Evolutionary conservation across 2,329 filamentous ascomycete species (phyloP).

Genomic region (Mycocentrospora acerina): DNA sequence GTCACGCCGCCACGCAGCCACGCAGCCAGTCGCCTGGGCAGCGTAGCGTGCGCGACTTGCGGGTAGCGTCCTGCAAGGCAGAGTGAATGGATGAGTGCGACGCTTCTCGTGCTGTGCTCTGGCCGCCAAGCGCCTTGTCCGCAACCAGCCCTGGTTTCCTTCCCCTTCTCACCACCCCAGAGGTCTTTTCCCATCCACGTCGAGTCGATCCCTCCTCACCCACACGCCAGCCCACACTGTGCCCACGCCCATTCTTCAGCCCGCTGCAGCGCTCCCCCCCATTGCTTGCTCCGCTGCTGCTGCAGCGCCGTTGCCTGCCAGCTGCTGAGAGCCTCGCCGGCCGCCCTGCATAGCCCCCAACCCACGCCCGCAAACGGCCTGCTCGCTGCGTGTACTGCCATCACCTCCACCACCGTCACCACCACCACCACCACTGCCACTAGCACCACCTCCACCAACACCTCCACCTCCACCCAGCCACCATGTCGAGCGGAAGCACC

Average conservation of each 20-base stretch:
- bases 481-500: conserved; percentile 84
- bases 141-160: conserved; percentile 13
- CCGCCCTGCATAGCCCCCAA: conserved; percentile 29
- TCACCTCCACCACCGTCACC: conserved; percentile 13
- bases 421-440: conserved; percentile 6
- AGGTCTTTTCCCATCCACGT: conserved; percentile 21
- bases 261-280: conserved; percentile 13
- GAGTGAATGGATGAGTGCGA: no score
- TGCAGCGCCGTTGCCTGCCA: conserved; percentile 20
- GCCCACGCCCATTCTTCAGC: conserved; percentile 23
- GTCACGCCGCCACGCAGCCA: no score
- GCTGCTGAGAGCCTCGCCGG: conserved; percentile 14
- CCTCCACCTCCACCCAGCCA: conserved; percentile 13
- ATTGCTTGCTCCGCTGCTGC: conserved; percentile 20
- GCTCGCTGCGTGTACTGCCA: conserved; percentile 18
- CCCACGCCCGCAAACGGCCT: conserved; percentile 25
- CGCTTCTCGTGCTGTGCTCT: no score
- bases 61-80: conserved; percentile 3
- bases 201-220: conserved; percentile 23
- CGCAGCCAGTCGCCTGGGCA: neutral
- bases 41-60: neutral
- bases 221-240: neutral
- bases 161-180: conserved; percentile 20
- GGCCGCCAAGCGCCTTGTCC: conserved; percentile 12
- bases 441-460: conserved; percentile 7